phyloP scores from a whole-genome alignment of 2,329 filamentous ascomycete species.

The Scedosporium minutisporum region DNA sequence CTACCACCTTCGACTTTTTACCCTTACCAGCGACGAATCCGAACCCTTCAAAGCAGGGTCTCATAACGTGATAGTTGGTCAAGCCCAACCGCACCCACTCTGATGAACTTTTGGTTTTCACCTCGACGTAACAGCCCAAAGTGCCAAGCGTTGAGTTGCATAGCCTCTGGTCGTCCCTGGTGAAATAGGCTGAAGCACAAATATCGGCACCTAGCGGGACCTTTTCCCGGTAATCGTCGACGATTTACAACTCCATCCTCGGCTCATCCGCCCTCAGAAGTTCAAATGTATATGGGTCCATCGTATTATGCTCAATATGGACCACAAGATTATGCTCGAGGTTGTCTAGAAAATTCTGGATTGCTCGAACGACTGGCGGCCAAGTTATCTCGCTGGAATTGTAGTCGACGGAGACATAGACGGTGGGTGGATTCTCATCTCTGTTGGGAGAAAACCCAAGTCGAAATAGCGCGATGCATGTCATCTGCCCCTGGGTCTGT shows the following conservation, averaged over 20 bases:
- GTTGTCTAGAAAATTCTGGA: not conserved
- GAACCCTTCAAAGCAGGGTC: not conserved
- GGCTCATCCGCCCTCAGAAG: not conserved
- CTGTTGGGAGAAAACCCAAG: not conserved
- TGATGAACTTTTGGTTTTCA: not conserved
- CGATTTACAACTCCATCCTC: not conserved
- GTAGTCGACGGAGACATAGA: not conserved
- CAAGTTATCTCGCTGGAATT: not conserved
- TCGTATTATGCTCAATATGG: not conserved
- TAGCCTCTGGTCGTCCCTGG: not conserved
- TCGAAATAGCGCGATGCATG: not conserved
- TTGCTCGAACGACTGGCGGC: not conserved
- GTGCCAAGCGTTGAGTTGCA: not conserved
- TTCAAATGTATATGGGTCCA: not conserved
- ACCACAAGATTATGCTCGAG: not conserved
- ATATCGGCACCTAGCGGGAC: not conserved
- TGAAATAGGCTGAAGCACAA: not conserved
- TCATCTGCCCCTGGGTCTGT: not conserved
- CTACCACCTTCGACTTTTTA: not conserved
- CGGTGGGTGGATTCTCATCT: not conserved
- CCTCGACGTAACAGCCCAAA: not conserved
- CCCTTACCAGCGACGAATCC: not conserved
- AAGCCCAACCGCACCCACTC: not conserved
- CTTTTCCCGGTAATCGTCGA: not conserved
- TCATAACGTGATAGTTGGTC: not conserved